A percentile compares a stretch with the other conserved stretches of the same genome.
Evolutionary conservation across 2,329 filamentous ascomycete genomes (phyloP).

Genomic region (Cytospora mali): DNA sequence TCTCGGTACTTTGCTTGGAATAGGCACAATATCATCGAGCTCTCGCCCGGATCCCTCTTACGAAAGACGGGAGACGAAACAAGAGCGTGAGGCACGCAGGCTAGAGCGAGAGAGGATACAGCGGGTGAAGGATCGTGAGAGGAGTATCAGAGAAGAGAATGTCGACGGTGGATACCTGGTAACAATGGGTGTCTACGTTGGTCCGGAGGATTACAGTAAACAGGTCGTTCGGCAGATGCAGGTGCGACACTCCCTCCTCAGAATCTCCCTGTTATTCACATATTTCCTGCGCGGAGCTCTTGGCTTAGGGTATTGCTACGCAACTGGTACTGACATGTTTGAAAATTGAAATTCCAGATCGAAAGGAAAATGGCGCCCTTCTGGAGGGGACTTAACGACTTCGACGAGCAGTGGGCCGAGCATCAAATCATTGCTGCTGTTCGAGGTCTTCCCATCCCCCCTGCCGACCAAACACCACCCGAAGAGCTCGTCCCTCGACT

Average conservation of each 20-base stretch:
- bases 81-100: slow-evolving; percentile 85
- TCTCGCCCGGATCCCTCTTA: slow-evolving; percentile 48
- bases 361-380: slow-evolving; percentile 92
- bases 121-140: slow-evolving; percentile 81
- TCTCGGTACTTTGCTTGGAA: slow-evolving; percentile 48
- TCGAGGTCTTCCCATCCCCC: slow-evolving; percentile 79
- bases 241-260: slow-evolving; percentile 53
- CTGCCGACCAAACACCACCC: slow-evolving; percentile 78
- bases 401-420: slow-evolving; percentile 87
- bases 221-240: slow-evolving; percentile 83
- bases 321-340: slow-evolving; percentile 2
- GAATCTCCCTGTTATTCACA: background rate
- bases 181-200: slow-evolving; percentile 91
- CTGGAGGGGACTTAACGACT: slow-evolving; percentile 91
- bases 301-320: background rate
- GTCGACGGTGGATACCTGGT: slow-evolving; percentile 95
- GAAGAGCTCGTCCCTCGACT: slow-evolving; percentile 61
- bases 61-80: slow-evolving; percentile 81
- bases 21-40: slow-evolving; percentile 41
- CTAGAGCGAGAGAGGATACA: slow-evolving; percentile 78
- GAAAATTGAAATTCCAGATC: slow-evolving; percentile 59
- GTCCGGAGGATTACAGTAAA: slow-evolving; percentile 92
- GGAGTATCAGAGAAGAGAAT: slow-evolving; percentile 87
- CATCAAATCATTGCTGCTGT: slow-evolving; percentile 92
- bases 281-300: background rate